These are phyloP conservation scores for Paulownia fortunei DNA, from an alignment of 257 asterid genomes.

Conservation along the genomic window DNA sequence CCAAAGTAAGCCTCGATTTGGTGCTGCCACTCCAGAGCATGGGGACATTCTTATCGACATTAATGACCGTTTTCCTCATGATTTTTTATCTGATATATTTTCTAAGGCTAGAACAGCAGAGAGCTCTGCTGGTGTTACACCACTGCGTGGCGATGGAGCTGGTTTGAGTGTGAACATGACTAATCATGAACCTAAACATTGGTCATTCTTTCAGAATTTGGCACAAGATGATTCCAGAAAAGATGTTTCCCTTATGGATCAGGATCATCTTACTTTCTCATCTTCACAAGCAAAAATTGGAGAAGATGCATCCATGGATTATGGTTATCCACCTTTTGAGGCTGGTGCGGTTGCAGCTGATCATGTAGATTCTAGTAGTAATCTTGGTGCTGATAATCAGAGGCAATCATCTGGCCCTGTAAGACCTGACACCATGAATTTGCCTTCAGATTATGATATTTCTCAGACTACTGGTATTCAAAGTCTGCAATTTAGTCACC, in stretches of 20 bases:
- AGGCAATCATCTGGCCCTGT: constrained; percentile 44
- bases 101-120: constrained; percentile 58
- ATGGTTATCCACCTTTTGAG: constrained; percentile 53
- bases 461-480: constrained; percentile 53
- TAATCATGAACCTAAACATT: constrained; percentile 80
- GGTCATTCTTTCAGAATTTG: constrained; percentile 82
- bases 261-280: constrained; percentile 72
- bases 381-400: constrained; percentile 46
- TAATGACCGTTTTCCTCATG: constrained; percentile 86
- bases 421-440: constrained; percentile 50
- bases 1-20: constrained; percentile 46
- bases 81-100: constrained; percentile 81
- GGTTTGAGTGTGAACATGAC: constrained; percentile 73
- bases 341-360: constrained; percentile 43
- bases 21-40: constrained; percentile 48
- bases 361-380: constrained; percentile 46
- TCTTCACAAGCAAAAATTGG: constrained; percentile 52
- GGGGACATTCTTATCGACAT: constrained; percentile 81
- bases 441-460: constrained; percentile 63
- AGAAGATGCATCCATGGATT: constrained; percentile 51
- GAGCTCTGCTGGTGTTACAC: constrained; percentile 44
- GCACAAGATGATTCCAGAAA: constrained; percentile 69
- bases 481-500: constrained; percentile 49
- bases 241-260: constrained; percentile 93
- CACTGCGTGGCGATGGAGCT: constrained; percentile 58